These are phyloP conservation scores for Blumeriella jaapii DNA, from an alignment of 2,329 filamentous ascomycete genomes.

Conservation along the genomic window DNA sequence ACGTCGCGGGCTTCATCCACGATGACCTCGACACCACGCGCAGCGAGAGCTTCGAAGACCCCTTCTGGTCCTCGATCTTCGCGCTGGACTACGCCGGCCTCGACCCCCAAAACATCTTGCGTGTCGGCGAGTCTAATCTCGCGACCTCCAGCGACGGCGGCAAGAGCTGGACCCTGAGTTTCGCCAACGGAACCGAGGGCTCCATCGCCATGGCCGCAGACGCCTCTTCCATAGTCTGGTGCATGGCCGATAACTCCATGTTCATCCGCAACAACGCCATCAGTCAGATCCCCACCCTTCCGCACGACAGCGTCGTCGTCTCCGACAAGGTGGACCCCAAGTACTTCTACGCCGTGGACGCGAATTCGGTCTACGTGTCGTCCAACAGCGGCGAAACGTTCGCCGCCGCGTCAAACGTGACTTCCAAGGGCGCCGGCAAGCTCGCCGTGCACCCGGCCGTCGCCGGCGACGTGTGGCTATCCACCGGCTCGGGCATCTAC, in stretches of 20 bases:
- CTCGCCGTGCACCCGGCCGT: slow-evolving; percentile 38
- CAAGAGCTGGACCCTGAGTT: slow-evolving; percentile 6
- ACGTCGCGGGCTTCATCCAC: slow-evolving; percentile 19
- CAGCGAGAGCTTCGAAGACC: slow-evolving; percentile 3
- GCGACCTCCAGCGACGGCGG: slow-evolving; percentile 11
- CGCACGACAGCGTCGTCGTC: slow-evolving; percentile 19
- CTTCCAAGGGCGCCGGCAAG: slow-evolving; percentile 33
- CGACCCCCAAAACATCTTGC: slow-evolving; percentile 5
- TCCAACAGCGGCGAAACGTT: slow-evolving; percentile 38
- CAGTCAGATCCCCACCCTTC: slow-evolving; percentile 31
- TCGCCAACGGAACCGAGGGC: slow-evolving; percentile 6
- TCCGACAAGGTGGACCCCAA: slow-evolving; percentile 33
- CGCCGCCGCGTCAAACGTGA: slow-evolving; percentile 9
- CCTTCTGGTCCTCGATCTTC: slow-evolving; percentile 11
- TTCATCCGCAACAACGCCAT: slow-evolving; percentile 15
- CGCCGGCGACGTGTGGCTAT: slow-evolving; percentile 48
- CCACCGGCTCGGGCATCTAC: slow-evolving; percentile 42
- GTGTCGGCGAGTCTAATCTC: slow-evolving; percentile 10
- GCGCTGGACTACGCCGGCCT: slow-evolving; percentile 22
- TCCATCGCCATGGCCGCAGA: slow-evolving; percentile 11
- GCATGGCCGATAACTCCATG: slow-evolving; percentile 4
- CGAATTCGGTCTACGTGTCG: slow-evolving; percentile 36
- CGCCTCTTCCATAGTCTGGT: slow-evolving; percentile 9
- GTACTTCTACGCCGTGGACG: slow-evolving; percentile 12
- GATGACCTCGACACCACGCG: slow-evolving; percentile 6